phyloP scores from a whole-genome alignment of 495 filamentous ascomycete species.

The Aspergillus steynii region DNA sequence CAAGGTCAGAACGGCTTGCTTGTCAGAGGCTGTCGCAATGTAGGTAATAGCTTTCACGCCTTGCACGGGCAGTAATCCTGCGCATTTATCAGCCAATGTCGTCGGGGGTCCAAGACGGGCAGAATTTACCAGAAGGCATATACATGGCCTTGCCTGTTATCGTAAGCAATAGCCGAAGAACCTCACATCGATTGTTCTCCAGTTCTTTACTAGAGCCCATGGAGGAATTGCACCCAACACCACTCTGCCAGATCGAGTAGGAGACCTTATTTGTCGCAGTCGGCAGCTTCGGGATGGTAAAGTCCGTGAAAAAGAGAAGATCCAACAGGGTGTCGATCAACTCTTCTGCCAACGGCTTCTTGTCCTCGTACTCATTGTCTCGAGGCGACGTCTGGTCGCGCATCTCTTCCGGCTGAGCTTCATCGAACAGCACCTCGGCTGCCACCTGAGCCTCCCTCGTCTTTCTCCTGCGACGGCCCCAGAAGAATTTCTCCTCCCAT shows the following conservation, averaged over 20 bases:
- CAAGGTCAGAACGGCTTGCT: constrained; percentile 84
- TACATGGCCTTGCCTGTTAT: constrained; percentile 92
- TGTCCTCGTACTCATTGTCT: constrained; percentile 71
- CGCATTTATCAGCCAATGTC: constrained; percentile 18
- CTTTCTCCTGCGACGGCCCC: constrained; percentile 71
- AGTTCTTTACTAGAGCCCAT: constrained; percentile 86
- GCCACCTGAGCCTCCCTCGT: constrained; percentile 51
- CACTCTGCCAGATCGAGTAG: constrained; percentile 96
- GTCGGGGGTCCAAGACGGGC: too few species aligned
- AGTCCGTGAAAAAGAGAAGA: constrained; percentile 85
- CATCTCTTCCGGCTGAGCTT: constrained; percentile 54
- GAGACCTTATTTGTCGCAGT: constrained; percentile 78
- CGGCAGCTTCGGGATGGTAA: constrained; percentile 71
- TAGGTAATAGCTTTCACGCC: constrained; percentile 89
- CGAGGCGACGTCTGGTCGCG: constrained; percentile 41
- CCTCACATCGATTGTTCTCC: constrained; percentile 89
- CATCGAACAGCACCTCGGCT: constrained; percentile 85
- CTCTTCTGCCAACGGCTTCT: constrained; percentile 89
- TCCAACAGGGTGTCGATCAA: constrained; percentile 89
- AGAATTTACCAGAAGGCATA: constrained; percentile 69
- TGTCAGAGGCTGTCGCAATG: constrained; percentile 82
- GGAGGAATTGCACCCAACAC: constrained; percentile 90
- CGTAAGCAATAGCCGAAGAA: constrained; percentile 82
- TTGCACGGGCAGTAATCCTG: constrained; percentile 74
- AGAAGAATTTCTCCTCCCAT: constrained; percentile 95